A percentile compares a stretch with the other conserved stretches of the same genome.
Conservation (phyloP, 2,329 filamentous ascomycete species). For the Aspergillus aculeatinus region DNA sequence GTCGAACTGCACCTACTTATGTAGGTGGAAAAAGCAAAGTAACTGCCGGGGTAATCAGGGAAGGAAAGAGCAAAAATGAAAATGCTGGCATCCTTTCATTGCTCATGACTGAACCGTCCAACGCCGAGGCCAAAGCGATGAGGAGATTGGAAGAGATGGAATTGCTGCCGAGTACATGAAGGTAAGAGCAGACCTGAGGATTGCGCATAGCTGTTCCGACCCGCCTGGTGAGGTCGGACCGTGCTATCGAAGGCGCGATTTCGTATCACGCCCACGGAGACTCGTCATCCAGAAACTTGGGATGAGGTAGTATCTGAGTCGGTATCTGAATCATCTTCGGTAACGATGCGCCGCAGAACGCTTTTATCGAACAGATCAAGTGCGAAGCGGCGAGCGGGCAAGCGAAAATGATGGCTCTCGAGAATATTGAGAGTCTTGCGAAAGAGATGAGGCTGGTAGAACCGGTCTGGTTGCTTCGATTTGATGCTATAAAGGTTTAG, state of each 20-base stretch:
- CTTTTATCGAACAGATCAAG: constrained; percentile 92
- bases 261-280: neutral
- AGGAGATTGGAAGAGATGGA: neutral
- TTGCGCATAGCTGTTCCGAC: neutral
- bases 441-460: constrained; percentile 76
- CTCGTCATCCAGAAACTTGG: constrained; percentile 20
- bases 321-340: constrained; percentile 63
- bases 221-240: neutral
- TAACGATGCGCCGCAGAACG: constrained; percentile 79
- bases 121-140: constrained; percentile 13
- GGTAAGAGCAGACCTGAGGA: neutral
- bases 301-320: constrained; percentile 36
- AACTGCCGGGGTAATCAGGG: neutral
- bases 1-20: neutral
- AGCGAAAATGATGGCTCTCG: constrained; percentile 83
- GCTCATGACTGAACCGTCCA: constrained; percentile 15
- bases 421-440: constrained; percentile 80
- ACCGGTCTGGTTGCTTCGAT: constrained; percentile 70
- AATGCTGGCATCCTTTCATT: constrained; percentile 19
- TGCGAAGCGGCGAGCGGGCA: constrained; percentile 83
- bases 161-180: neutral
- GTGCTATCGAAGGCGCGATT: neutral
- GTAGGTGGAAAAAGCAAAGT: neutral
- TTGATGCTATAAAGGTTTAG: constrained; percentile 61
- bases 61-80: constrained; percentile 10